Base-by-base conservation (phyloP, 257 asterid species). In the Gynochthodes officinalis region DNA sequence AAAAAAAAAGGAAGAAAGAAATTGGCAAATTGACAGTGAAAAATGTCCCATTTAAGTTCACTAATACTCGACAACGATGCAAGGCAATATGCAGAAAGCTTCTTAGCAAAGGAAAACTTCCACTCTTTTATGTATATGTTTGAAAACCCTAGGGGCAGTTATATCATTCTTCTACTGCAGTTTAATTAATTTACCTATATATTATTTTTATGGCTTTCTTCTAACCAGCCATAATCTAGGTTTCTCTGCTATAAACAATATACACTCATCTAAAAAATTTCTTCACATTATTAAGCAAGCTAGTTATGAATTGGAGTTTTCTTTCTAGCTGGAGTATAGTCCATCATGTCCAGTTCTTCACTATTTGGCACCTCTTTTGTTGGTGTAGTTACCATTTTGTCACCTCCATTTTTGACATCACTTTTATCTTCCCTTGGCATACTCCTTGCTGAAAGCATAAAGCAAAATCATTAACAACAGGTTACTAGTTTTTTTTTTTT, bases 251-350 rank as follows among this genome's bases (percentile, higher is more conserved):
- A 33, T 27, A 18, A 28, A 60, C 39, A 27, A 27, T 37, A 11
- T 66, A 27, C 7, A 42, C 46, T 18, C 32, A 40, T 63, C 46
- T 40, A 35, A 42, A 4, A 44, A 25, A 68, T 63, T 63, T 43
- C 32, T 11, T 63, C 46, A 61, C 15, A 33, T n/a, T 16, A 16
- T 8, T 23, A 1, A 12, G 2, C 21, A 11, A 49, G 66, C 67
- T 60, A 64, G 52, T 78, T 78, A 69, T 78, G 82, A 78, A 78
- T 73, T 14, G 82, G 82, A 69, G 82, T 77, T 54, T 78, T 73
- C 78, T 62, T 78, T 66, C 75, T 14, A n/a, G 82, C 76, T n/a
- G 82, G 82, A 33, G 75, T 67, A 18, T 78, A 78, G 62, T 78
- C 82, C 50, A 78, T 64, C 68, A 43, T 39, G 21, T 50, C 67